Evolutionary conservation across 108 stramenopile genomes (phyloP).

Genomic region (Pseudonitzschia multiseries): DNA sequence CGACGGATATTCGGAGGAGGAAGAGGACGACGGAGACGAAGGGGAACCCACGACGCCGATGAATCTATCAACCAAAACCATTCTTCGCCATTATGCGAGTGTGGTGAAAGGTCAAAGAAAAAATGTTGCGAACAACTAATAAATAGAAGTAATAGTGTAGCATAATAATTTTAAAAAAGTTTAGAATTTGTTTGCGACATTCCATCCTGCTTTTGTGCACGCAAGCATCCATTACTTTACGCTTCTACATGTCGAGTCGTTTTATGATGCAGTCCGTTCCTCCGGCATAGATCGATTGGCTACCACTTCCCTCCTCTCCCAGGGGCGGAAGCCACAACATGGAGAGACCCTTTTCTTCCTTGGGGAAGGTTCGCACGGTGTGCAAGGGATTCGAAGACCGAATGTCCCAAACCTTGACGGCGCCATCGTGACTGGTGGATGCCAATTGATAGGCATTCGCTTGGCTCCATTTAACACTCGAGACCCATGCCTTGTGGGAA

Average conservation of each 20-base stretch:
- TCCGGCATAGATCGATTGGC: constrained; percentile 55
- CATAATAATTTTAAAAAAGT: neutral
- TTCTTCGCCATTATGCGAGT: constrained; percentile 64
- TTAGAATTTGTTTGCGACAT: neutral
- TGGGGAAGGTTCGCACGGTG: constrained; percentile 80
- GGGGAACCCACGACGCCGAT: constrained; percentile 8
- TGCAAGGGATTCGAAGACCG: constrained; percentile 88
- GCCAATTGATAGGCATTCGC: constrained; percentile 74
- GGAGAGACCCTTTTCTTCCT: constrained; percentile 74
- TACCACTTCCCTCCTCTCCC: constrained; percentile 17
- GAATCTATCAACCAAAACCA: constrained; percentile 62
- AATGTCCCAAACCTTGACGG: constrained; percentile 92
- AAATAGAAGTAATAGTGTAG: neutral
- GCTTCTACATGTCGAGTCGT: constrained; percentile 23
- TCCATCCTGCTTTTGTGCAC: neutral
- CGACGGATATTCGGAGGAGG: constrained; percentile 24
- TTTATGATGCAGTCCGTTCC: constrained; percentile 81
- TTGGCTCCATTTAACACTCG: constrained; percentile 78
- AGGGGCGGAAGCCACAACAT: constrained; percentile 27
- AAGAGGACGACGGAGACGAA: constrained; percentile 28
- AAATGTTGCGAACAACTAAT: neutral
- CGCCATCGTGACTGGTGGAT: constrained; percentile 88
- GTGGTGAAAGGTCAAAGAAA: constrained; percentile 37
- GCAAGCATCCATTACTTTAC: too few species aligned
- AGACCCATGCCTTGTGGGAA: constrained; percentile 91